Evolutionary conservation across 1,284 basidiomycete species (phyloP).

Genomic region (Spongiforma sp.): DNA sequence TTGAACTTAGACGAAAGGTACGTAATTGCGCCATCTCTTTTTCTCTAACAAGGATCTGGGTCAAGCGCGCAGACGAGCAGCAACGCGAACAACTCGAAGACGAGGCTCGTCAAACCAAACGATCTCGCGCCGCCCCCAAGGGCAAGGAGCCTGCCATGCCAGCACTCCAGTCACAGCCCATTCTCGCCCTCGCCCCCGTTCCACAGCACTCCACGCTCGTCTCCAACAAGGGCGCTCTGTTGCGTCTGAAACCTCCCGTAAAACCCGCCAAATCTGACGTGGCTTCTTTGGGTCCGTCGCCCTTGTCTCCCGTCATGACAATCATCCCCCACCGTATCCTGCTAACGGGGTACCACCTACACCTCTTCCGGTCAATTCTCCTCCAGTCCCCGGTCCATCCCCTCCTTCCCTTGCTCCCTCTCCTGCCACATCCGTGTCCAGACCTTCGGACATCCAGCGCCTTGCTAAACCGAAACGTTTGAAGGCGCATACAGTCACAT

Average conservation of each 20-base stretch:
- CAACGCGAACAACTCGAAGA: too few relatives aligned
- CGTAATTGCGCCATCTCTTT: too few relatives aligned
- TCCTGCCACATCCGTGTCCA: constrained; percentile 31
- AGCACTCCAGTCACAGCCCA: constrained; percentile 23
- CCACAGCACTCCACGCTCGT: constrained; percentile 37
- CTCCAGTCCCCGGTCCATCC: constrained; percentile 30
- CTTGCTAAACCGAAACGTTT: constrained; percentile 71
- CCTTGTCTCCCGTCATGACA: constrained; percentile 36
- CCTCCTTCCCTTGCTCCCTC: constrained; percentile 23
- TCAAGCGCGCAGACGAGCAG: too few relatives aligned
- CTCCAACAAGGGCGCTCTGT: constrained; percentile 47
- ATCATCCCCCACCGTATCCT: constrained; percentile 27
- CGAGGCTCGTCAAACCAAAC: too few relatives aligned
- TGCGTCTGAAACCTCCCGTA: constrained; percentile 49
- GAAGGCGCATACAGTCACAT: constrained; percentile 78
- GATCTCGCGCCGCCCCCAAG: too few relatives aligned
- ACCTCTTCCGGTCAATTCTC: constrained; percentile 20
- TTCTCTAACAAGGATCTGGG: too few relatives aligned
- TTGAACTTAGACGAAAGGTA: too few relatives aligned
- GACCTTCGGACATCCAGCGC: constrained; percentile 48
- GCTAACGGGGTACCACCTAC: constrained; percentile 32
- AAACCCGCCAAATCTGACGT: constrained; percentile 27
- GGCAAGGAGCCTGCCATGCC: constrained; percentile 44
- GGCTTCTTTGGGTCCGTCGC: constrained; percentile 25
- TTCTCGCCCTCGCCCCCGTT: constrained; percentile 27